phyloP scores from a whole-genome alignment of 371 early-diverging fungal species.

The Zychaea mexicana region DNA sequence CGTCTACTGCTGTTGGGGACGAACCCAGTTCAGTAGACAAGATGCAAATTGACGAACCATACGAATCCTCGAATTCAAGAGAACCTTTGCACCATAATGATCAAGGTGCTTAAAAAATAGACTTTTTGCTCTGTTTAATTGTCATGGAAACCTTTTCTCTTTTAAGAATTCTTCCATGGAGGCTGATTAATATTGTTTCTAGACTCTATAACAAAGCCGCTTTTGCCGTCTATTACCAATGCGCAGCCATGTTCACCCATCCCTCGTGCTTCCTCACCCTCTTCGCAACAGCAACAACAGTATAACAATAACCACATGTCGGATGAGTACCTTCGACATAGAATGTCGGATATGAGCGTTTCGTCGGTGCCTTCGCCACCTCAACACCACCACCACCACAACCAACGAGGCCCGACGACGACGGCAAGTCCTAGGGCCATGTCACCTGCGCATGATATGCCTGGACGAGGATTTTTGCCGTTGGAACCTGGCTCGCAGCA shows the following conservation, averaged over 20 bases:
- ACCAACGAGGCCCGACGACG: background rate
- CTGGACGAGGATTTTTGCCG: slow-evolving; percentile 24
- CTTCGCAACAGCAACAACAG: background rate
- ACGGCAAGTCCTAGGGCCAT: slow-evolving; percentile 2
- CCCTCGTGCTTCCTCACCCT: slow-evolving; percentile 14
- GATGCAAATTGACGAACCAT: slow-evolving; percentile 24
- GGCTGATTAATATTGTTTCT: background rate
- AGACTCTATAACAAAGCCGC: slow-evolving; percentile 23
- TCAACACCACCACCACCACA: background rate
- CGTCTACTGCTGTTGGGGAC: background rate
- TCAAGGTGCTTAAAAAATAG: slow-evolving; percentile 12
- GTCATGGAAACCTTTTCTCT: background rate
- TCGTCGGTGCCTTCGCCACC: slow-evolving; percentile 14
- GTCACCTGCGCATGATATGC: slow-evolving; percentile 9
- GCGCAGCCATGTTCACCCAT: slow-evolving; percentile 29
- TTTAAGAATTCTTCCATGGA: background rate
- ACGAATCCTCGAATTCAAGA: slow-evolving; percentile 15
- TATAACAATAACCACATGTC: slow-evolving; percentile 5
- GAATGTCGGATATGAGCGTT: slow-evolving; percentile 51
- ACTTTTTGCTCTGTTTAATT: background rate
- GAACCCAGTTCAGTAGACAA: slow-evolving; percentile 15
- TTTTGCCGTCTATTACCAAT: slow-evolving; percentile 27
- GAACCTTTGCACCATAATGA: background rate
- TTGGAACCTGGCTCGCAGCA: slow-evolving; percentile 35
- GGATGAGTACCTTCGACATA: slow-evolving; percentile 47